Evolutionary conservation across 768 basidiomycete species (phyloP).

Genomic region (Leccinum imitatum): DNA sequence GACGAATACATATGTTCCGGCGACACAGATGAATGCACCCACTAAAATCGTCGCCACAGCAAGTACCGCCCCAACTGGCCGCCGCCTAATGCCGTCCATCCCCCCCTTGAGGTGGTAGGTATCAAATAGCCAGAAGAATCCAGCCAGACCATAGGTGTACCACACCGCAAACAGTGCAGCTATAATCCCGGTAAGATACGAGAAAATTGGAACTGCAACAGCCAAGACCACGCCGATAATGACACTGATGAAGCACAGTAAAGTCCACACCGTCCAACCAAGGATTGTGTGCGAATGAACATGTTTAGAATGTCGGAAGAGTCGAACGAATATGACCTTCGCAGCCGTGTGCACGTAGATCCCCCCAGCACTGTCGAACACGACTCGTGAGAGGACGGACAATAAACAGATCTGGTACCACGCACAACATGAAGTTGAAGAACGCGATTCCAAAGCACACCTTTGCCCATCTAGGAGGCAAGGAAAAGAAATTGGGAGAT

Average conservation of each 20-base stretch:
- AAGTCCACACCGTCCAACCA: constrained; percentile 49
- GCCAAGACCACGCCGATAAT: constrained; percentile 47
- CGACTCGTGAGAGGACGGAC: neutral
- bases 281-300: constrained; percentile 49
- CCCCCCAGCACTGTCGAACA: constrained; percentile 38
- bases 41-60: constrained; percentile 37
- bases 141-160: constrained; percentile 54
- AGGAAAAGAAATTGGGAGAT: constrained; percentile 10
- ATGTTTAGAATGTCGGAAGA: constrained; percentile 47
- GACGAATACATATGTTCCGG: constrained; percentile 46
- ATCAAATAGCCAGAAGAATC: constrained; percentile 56
- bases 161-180: constrained; percentile 57
- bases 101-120: constrained; percentile 42
- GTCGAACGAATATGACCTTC: constrained; percentile 51
- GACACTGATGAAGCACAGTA: constrained; percentile 37
- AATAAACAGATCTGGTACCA: neutral
- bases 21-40: constrained; percentile 48
- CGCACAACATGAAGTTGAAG: constrained; percentile 51
- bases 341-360: constrained; percentile 53
- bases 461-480: constrained; percentile 43
- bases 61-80: constrained; percentile 35
- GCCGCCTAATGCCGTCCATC: constrained; percentile 31
- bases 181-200: constrained; percentile 51
- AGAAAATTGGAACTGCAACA: constrained; percentile 54
- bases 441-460: constrained; percentile 48